Evolutionary conservation across 2,329 filamentous ascomycete species (phyloP).

Genomic region (Xylaria sp.): DNA sequence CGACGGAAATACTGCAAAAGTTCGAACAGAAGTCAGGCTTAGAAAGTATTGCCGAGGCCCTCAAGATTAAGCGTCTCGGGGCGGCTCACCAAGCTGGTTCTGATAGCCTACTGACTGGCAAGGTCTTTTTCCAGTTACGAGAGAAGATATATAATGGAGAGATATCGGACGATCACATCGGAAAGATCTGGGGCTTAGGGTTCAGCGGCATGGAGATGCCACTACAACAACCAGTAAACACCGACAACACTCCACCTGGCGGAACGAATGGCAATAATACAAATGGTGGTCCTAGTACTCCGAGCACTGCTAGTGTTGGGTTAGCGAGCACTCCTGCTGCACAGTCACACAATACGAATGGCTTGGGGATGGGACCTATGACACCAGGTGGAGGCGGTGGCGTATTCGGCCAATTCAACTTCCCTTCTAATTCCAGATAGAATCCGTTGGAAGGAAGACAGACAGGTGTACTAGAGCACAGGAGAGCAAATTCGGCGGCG

Average conservation of each 20-base stretch:
- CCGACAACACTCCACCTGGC: conserved; percentile 57
- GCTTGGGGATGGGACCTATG: conserved; percentile 73
- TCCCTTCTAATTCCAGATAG: conserved; percentile 55
- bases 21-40: conserved; percentile 92
- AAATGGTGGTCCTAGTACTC: conserved; percentile 66
- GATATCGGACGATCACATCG: conserved; percentile 83
- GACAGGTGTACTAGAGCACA: conserved; percentile 16
- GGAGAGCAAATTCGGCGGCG: conserved; percentile 21
- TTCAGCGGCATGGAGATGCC: conserved; percentile 69
- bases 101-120: conserved; percentile 91
- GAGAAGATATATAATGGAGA: conserved; percentile 87
- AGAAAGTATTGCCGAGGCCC: conserved; percentile 91
- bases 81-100: conserved; percentile 92
- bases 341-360: conserved; percentile 67
- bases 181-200: conserved; percentile 93
- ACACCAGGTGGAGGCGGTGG: conserved; percentile 81
- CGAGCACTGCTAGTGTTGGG: conserved; percentile 71
- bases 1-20: conserved; percentile 80
- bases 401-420: conserved; percentile 79
- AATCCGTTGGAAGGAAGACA: conserved; percentile 40
- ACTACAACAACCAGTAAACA: conserved; percentile 40
- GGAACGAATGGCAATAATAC: conserved; percentile 50
- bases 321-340: conserved; percentile 62
- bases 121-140: conserved; percentile 93
- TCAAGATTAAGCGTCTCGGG: conserved; percentile 89